Base-by-base conservation (phyloP, 177 flowering plant species). In the Vitis hybrid region DNA sequence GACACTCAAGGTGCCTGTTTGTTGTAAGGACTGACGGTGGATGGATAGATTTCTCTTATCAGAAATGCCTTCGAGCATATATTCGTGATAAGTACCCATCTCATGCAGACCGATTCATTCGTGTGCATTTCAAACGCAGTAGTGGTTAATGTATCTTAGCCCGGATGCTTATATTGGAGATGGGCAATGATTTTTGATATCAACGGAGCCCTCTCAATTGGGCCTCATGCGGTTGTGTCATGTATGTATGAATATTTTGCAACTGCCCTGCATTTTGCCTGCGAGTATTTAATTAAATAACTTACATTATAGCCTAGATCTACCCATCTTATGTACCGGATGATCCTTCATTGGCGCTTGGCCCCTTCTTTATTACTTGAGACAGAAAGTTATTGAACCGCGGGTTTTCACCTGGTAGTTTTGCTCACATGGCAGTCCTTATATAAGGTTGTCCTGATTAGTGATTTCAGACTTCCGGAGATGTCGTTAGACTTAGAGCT, bases 31-130 rank as follows among this genome's bases (percentile, higher is more conserved):
- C 86, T 1, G 92, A 91, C 68, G 97, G 97, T 68, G 87, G 78
- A 75, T 90, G 91, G 93, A 86, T 86, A 65, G 98, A 94, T 74
- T 94, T 91, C 79, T 92, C 98, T 49, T 94, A 92, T 75, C 94
- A 89, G 78, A 94, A 92, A 76, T 92, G 96, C 74, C 79, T 94
- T 31, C 84, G 90, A 65, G 85, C 85, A 52, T 94, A 94, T 71
- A 73, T 92, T 52, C 86, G 88, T 74, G 76, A 72, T 39, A 88
- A 90, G 85, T 92, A 91, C 82, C 98, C 97, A 51, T 71, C 83
- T 19, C 57, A 86, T 75, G 97, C 94, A 14, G 91, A 89, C 51
- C 85, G 87, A 68, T 94, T 86, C 70, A 87, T 91, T 64, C 73
- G 81, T 51, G 81, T 82, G 74, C 90, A 90, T 81, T 85, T 82